Base-by-base conservation (phyloP, 257 asterid species). In the Ajuga chamaepitys region DNA sequence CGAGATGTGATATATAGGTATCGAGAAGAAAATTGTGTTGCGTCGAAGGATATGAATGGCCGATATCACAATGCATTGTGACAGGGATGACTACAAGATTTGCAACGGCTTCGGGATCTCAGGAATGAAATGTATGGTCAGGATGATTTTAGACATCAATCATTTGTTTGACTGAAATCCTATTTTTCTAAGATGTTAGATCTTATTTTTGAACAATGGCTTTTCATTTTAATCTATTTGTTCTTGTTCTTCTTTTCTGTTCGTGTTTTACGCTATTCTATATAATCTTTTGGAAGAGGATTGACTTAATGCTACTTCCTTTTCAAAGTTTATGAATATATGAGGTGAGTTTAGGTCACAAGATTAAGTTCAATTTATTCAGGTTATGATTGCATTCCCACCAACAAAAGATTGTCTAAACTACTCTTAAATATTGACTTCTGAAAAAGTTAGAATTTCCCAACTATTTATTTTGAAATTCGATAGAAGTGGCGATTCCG, bases 1-100 rank as follows among this genome's bases (percentile, higher is more conserved):
- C 41, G 40, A n/a, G 67, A 62, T 22, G 67, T 47, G 67, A 44
- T 32, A 44, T n/a, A n/a, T n/a, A 62, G 28, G 67, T 9, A 42
- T 42, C 67, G 16, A 45, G 53, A 57, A 25, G 68, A 62, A 26
- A 16, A 0, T 45, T 44, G 44, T 45, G 66, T 60, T 60, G 53
- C n/a, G 32, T 8, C 46, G 47, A 30, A 57, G 17, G 24, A 14
- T 35, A 56, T 16, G 26, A 35, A 56, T 16, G 60, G 28, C n/a
- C 1, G n/a, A 58, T 14, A 58, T 45, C 48, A 20, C 5, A 20
- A 16, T 17, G 26, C 55, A 14, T 25, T 30, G 4, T 47, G 47
- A 18, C 25, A 60, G 24, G 64, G 66, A 18, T 60, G 68, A 62
- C 37, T 34, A 22, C 21, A 17, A 17, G 46, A 25, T 16, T 62